Base-by-base conservation (phyloP, 2,329 filamentous ascomycete genomes). In the Decorospora gaudefroyi region DNA sequence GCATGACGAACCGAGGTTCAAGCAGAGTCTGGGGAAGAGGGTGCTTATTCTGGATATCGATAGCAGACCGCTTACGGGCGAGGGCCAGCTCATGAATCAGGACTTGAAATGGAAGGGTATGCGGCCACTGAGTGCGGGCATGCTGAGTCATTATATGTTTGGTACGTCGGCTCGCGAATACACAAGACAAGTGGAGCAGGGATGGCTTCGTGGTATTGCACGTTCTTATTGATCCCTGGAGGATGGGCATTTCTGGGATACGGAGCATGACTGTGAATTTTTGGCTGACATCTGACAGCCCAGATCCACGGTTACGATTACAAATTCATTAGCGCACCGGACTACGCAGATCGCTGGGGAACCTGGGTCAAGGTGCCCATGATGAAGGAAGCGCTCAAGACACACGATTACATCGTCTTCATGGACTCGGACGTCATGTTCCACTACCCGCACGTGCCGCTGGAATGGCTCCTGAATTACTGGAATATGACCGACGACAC, bases 301-400 rank as follows among this genome's bases (percentile, higher is more conserved):
- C 61, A 62, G 55, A 75, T 78, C 33, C 76, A 78, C 55, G 75
- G 75, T 4, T 77, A 77, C 58, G 73, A 76, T 36, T 78, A 78
- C 57, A 74, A 75, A 22, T 72, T 76, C 39, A 69, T 77, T 19
- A 72, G 69, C 43, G 72, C 72, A 3, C 65, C 72, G 18, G 65
- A 70, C 21, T 72, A 74, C 38, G 51, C 59, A 1, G 70, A 73
- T 37, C 72, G 74, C 36, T 71, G 69, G 55, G 69, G 70, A 17
- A 77, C 75, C 11, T 78, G 76, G 76, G 70, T 74, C 52, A 78
- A 78, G 59, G 69, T 76, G n/a, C 70, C 70, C 29, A 69, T 77
- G 45, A 73, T 76, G 41, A 69, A 76, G 18, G 62, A 70, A 42
- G 66, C 65, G 4, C 67, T 71, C 51, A 68, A 70, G 38, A 68